Percentiles rank a stretch among this genome's conserved stretches.
Evolutionary conservation across 2,329 filamentous ascomycete genomes (phyloP).

Genomic region (Sarocladium strictum): DNA sequence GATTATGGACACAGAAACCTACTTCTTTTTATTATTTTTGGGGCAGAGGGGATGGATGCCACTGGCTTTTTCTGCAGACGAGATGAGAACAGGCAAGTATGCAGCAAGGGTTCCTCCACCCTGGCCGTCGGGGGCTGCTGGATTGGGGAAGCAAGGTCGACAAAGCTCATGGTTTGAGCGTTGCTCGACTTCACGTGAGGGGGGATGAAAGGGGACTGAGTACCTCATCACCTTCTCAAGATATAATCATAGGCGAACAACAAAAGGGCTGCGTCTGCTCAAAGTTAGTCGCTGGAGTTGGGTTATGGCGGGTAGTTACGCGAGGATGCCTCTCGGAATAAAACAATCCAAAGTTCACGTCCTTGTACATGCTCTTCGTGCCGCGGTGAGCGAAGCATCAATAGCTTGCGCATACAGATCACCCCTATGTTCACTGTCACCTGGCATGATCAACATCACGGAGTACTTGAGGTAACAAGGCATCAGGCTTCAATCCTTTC

Average conservation of each 20-base stretch:
- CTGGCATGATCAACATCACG: neutral
- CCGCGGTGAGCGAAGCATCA: too few species aligned
- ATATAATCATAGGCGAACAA: neutral
- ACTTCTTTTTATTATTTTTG: neutral
- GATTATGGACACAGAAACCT: constrained; percentile 2
- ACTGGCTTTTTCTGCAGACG: neutral
- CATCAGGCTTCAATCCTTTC: constrained; percentile 2
- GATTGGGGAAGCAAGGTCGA: too few species aligned
- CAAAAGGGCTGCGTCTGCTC: neutral
- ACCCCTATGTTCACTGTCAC: neutral
- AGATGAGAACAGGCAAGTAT: too few species aligned
- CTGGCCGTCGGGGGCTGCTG: too few species aligned
- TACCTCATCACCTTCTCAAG: neutral
- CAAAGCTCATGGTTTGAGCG: neutral
- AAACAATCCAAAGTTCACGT: neutral
- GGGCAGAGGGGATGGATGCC: neutral
- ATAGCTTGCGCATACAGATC: too few species aligned
- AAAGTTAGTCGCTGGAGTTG: neutral
- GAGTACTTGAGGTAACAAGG: neutral
- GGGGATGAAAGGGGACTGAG: neutral
- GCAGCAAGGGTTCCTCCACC: too few species aligned
- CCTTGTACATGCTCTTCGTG: neutral
- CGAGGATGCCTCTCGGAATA: neutral
- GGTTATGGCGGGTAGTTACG: neutral
- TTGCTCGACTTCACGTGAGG: neutral